Evolutionary conservation across 2,329 filamentous ascomycete species (phyloP).

Genomic region (Talaromyces sp.): DNA sequence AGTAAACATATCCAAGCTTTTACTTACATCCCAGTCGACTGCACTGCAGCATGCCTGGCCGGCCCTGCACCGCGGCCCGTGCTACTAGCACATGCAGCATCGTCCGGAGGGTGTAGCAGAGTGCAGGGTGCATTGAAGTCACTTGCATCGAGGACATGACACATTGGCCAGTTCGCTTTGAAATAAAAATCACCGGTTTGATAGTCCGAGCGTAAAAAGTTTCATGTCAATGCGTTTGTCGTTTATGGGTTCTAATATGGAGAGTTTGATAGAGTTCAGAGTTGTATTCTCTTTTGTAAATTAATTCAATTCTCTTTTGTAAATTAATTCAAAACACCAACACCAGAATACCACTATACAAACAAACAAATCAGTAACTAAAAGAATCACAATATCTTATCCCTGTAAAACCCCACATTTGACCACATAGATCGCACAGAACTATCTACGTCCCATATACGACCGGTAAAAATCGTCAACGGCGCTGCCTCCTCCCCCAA

Average conservation of each 20-base stretch:
- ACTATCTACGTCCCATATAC: constrained; percentile 60
- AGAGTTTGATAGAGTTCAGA: background rate
- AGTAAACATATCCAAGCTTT: background rate
- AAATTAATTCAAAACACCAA: background rate
- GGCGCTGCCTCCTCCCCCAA: constrained; percentile 52
- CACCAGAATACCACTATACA: background rate
- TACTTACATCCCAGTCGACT: background rate
- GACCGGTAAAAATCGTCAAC: constrained; percentile 88
- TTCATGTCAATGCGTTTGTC: background rate
- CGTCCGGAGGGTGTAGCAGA: background rate
- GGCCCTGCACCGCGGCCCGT: background rate
- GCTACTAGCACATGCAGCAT: background rate
- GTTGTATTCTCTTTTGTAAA: background rate
- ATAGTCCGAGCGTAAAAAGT: background rate
- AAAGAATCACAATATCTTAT: background rate
- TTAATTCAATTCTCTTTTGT: background rate
- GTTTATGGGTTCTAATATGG: background rate
- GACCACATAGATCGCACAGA: no score
- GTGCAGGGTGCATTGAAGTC: background rate
- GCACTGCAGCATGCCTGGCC: no score
- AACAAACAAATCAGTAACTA: background rate
- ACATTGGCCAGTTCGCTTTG: background rate
- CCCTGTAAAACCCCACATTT: background rate
- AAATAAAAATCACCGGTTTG: background rate
- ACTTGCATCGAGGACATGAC: background rate